These are phyloP conservation scores for Begonia fuchsioides DNA, from an alignment of 306 rosid genomes.

Conservation along the genomic window DNA sequence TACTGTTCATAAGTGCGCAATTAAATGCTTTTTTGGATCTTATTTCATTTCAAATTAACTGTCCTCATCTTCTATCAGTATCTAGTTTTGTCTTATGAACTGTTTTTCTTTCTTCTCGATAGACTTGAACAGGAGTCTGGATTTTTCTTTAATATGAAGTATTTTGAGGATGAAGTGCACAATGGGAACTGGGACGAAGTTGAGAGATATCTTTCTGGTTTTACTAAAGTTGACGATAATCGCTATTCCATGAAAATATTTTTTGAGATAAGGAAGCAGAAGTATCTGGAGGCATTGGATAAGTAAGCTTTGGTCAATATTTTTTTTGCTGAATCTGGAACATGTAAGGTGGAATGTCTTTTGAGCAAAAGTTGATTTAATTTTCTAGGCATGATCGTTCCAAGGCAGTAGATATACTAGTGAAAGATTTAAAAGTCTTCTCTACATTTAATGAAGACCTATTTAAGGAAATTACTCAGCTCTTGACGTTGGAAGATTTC, in stretches of 20 bases:
- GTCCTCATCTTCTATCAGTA: background rate
- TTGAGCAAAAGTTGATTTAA: conserved; percentile 5
- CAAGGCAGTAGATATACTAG: conserved; percentile 83
- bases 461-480: conserved; percentile 94
- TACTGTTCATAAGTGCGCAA: conserved; percentile 90
- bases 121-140: conserved; percentile 99
- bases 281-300: conserved; percentile 92
- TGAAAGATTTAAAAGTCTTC: conserved; percentile 83
- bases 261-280: conserved; percentile 97
- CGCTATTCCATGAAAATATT: conserved; percentile 97
- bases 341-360: conserved; percentile 5
- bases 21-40: conserved; percentile 2
- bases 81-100: conserved; percentile 16
- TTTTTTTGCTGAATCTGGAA: background rate
- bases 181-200: conserved; percentile 99
- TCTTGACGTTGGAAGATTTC: conserved; percentile 79
- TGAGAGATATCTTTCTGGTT: conserved; percentile 89
- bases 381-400: conserved; percentile 75
- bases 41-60: background rate
- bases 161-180: conserved; percentile 98
- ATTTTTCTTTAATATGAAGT: conserved; percentile 92
- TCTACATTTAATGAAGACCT: conserved; percentile 85
- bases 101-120: conserved; percentile 13
- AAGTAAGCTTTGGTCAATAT: conserved; percentile 42
- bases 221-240: conserved; percentile 94